Percentiles rank a stretch among this genome's conserved stretches.
phyloP scores from a whole-genome alignment of 2,329 filamentous ascomycete species.

The Arachnomyces sp. region DNA sequence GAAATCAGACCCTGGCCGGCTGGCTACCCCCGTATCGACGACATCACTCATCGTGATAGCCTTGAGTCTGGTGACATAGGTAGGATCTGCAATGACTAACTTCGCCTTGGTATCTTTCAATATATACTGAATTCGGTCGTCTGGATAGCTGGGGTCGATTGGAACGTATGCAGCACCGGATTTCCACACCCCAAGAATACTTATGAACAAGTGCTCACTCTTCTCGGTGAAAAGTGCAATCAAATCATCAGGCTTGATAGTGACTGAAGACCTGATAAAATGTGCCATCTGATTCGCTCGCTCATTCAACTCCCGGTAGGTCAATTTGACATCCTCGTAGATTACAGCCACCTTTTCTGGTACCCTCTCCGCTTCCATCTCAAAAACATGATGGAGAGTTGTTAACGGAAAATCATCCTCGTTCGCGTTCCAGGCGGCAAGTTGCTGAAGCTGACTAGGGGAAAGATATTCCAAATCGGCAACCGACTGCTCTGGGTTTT shows the following conservation, averaged over 20 bases:
- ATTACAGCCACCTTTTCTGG: not conserved
- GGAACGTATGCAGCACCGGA: conserved; percentile 4
- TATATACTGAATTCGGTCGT: conserved; percentile 3
- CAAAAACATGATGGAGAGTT: not conserved
- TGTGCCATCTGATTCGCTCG: conserved; percentile 2
- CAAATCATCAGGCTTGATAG: not conserved
- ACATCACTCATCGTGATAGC: not conserved
- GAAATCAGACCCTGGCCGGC: not conserved
- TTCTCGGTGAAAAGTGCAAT: conserved; percentile 1
- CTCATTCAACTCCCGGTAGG: conserved; percentile 1
- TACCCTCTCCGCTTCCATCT: not conserved
- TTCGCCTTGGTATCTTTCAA: conserved; percentile 1
- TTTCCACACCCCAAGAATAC: not conserved
- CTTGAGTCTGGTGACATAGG: not conserved
- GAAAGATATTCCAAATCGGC: not conserved
- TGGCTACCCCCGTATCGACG: not conserved
- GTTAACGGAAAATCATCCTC: conserved; percentile 1
- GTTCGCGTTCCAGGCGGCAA: not conserved
- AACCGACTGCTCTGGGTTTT: not conserved
- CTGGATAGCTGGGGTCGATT: conserved; percentile 5
- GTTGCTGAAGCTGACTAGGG: not conserved
- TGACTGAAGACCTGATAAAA: not conserved
- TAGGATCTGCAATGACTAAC: conserved; percentile 1
- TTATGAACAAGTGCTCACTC: conserved; percentile 1
- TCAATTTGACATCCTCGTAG: not conserved